phyloP scores from a whole-genome alignment of 306 rosid genomes.

The Rosa multiflora region DNA sequence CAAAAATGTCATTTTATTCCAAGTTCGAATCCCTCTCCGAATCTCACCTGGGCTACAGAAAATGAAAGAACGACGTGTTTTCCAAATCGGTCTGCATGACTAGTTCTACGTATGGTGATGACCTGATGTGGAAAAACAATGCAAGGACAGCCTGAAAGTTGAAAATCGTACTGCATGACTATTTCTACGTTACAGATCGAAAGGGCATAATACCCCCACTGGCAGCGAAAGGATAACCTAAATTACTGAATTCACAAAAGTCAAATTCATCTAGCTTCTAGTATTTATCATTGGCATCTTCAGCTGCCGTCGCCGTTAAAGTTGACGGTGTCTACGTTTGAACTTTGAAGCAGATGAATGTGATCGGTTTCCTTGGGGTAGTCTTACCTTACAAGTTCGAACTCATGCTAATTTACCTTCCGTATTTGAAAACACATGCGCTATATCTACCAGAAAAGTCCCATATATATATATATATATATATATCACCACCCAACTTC shows the following conservation, averaged over 20 bases:
- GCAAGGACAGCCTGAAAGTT: not conserved
- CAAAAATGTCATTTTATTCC: too few species aligned
- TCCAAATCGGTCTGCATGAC: too few species aligned
- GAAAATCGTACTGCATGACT: not conserved
- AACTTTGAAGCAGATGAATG: not conserved
- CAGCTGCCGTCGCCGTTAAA: not conserved
- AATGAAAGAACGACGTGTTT: too few species aligned
- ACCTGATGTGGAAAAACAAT: not conserved
- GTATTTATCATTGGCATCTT: not conserved
- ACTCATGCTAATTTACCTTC: not conserved
- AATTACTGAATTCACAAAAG: not conserved
- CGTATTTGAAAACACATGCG: not conserved
- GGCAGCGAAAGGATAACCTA: not conserved
- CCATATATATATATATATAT: not conserved
- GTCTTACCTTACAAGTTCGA: slow-evolving; percentile 1
- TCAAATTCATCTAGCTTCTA: not conserved
- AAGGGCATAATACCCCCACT: not conserved
- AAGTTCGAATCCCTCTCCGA: too few species aligned
- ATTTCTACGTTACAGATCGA: not conserved
- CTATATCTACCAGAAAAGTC: not conserved
- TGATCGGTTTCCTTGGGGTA: not conserved
- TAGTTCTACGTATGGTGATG: not conserved
- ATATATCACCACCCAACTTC: not conserved
- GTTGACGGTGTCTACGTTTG: not conserved
- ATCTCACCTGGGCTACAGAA: too few species aligned